phyloP scores from a whole-genome alignment of 2,329 filamentous ascomycete genomes.

The Sclerotinia glacialis region DNA sequence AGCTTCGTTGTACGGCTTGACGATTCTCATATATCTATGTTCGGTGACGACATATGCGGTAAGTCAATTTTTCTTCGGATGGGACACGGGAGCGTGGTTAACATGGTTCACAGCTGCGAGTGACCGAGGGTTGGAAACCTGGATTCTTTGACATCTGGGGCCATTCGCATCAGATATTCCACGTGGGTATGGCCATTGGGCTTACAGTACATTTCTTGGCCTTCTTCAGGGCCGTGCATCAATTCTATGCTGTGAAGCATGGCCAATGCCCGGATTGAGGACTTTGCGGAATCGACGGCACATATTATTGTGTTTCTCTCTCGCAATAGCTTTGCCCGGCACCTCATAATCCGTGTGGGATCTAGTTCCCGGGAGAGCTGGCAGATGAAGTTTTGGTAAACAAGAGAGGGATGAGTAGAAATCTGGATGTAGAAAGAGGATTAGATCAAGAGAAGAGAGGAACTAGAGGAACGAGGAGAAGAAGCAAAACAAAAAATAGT shows the following conservation, averaged over 20 bases:
- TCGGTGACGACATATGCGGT: not conserved
- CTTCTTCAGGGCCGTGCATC: constrained; percentile 16
- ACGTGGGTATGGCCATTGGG: constrained; percentile 11
- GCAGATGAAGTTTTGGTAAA: too few relatives aligned
- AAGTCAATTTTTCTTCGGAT: not conserved
- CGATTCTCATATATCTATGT: not conserved
- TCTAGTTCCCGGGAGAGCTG: not conserved
- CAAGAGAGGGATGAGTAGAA: too few relatives aligned
- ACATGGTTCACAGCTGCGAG: not conserved
- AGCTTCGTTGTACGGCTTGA: not conserved
- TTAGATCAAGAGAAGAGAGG: too few relatives aligned
- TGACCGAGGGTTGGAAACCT: constrained; percentile 14
- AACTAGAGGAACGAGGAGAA: too few relatives aligned
- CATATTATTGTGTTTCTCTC: not conserved
- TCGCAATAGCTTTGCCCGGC: not conserved
- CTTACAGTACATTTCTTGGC: constrained; percentile 16
- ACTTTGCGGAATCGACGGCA: not conserved
- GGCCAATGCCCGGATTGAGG: not conserved
- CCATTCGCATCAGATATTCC: constrained; percentile 17
- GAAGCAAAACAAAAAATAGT: too few relatives aligned
- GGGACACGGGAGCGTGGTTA: not conserved
- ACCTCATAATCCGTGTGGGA: not conserved
- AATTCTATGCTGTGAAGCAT: constrained; percentile 5
- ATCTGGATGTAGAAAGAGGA: too few relatives aligned
- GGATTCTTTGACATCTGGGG: constrained; percentile 13